Percentiles rank a stretch among this genome's conserved stretches.
phyloP scores from a whole-genome alignment of 2,329 filamentous ascomycete species.

The Polychaeton citri region DNA sequence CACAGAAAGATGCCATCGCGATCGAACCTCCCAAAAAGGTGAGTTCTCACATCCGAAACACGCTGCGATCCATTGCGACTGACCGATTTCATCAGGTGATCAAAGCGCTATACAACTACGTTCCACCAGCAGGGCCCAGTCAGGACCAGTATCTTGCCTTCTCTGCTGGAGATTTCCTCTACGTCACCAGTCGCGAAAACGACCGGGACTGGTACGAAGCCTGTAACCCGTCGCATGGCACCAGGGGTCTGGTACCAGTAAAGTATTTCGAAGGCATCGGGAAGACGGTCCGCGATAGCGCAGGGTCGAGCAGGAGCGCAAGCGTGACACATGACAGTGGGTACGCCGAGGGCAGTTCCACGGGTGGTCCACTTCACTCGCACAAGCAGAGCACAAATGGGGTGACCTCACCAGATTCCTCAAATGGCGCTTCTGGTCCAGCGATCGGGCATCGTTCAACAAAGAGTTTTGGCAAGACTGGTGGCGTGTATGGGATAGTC shows the following conservation, averaged over 20 bases:
- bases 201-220: slow-evolving; percentile 96
- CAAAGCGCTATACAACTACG: slow-evolving; percentile 88
- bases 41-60: slow-evolving; percentile 20
- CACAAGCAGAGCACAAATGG: neutral
- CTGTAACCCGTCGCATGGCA: slow-evolving; percentile 84
- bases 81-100: slow-evolving; percentile 55
- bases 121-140: slow-evolving; percentile 42
- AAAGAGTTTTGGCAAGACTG: slow-evolving; percentile 36
- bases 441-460: slow-evolving; percentile 18
- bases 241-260: slow-evolving; percentile 83
- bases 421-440: slow-evolving; percentile 17
- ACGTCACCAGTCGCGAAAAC: slow-evolving; percentile 92
- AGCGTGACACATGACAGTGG: slow-evolving; percentile 76
- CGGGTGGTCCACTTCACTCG: neutral
- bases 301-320: slow-evolving; percentile 28
- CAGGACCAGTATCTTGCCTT: slow-evolving; percentile 61
- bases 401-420: slow-evolving; percentile 6
- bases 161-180: slow-evolving; percentile 91
- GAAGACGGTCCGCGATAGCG: slow-evolving; percentile 83
- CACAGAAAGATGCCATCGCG: slow-evolving; percentile 72
- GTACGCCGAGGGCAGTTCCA: slow-evolving; percentile 49
- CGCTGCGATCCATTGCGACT: neutral
- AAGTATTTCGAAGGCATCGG: slow-evolving; percentile 86
- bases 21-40: slow-evolving; percentile 93
- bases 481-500: slow-evolving; percentile 84